Evolutionary conservation across 2,329 filamentous ascomycete genomes (phyloP).

Genomic region (Diaporthe citri): DNA sequence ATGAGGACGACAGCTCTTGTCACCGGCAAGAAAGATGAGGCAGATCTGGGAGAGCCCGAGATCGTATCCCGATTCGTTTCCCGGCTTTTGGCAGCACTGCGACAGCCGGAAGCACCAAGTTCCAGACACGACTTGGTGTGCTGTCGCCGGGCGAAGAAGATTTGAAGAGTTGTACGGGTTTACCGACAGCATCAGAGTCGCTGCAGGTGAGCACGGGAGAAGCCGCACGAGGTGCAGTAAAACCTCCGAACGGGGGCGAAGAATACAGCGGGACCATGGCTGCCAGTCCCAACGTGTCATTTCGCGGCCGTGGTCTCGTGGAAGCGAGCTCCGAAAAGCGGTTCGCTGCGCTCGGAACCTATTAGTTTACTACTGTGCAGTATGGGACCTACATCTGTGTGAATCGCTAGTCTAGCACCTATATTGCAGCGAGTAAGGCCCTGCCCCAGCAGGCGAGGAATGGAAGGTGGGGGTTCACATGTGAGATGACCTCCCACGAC

Average conservation of each 20-base stretch:
- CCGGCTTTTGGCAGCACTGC: conserved; percentile 9
- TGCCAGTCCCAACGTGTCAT: background rate
- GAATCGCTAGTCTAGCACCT: conserved; percentile 14
- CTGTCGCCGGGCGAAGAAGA: background rate
- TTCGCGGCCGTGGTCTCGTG: conserved; percentile 1
- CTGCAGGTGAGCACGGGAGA: conserved; percentile 28
- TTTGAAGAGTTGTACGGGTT: background rate
- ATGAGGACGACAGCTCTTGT: conserved; percentile 10
- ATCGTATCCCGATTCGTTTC: conserved; percentile 15
- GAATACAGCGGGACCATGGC: conserved; percentile 4
- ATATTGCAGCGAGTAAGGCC: conserved; percentile 4
- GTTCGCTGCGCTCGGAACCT: conserved; percentile 26
- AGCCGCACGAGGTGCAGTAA: conserved; percentile 24
- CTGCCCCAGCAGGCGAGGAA: background rate
- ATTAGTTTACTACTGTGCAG: conserved; percentile 22
- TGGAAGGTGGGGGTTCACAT: conserved; percentile 12
- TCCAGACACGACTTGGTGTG: background rate
- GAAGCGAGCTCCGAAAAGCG: conserved; percentile 16
- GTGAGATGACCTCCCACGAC: background rate
- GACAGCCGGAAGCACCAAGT: background rate
- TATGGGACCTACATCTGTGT: conserved; percentile 14
- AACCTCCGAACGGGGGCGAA: conserved; percentile 18
- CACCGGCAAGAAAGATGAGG: background rate
- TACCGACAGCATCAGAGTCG: background rate
- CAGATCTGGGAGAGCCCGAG: background rate